A percentile compares a stretch with the other conserved stretches of the same genome.
Conservation (phyloP, 805 yeast genomes). For the Sungouiella blattae region DNA sequence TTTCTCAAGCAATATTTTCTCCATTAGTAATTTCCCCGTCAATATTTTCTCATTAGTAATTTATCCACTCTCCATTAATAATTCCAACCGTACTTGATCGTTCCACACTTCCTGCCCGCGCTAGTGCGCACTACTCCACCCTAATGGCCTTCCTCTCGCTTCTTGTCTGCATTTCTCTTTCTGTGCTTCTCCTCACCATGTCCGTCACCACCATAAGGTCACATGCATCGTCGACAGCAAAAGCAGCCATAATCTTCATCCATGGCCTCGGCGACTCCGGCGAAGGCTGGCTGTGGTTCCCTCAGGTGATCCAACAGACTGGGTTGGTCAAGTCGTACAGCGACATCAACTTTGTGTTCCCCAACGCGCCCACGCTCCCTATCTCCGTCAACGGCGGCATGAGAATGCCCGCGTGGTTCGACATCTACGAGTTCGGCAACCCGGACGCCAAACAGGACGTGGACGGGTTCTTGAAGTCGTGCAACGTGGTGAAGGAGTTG, state of each 20-base stretch:
- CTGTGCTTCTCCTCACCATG: slow-evolving; percentile 6
- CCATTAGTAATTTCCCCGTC: too few relatives aligned
- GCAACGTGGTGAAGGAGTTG: slow-evolving; percentile 42
- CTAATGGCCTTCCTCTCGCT: too few relatives aligned
- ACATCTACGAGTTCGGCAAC: slow-evolving; percentile 56
- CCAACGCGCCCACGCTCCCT: slow-evolving; percentile 78
- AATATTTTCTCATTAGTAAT: too few relatives aligned
- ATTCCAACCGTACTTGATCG: too few relatives aligned
- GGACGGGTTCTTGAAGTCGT: slow-evolving; percentile 50
- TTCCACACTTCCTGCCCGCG: too few relatives aligned
- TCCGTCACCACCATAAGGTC: slow-evolving; percentile 24
- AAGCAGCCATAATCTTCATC: slow-evolving; percentile 63
- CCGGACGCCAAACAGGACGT: slow-evolving; percentile 46
- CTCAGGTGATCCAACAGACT: slow-evolving; percentile 52
- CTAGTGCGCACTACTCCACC: too few relatives aligned
- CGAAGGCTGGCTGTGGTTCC: slow-evolving; percentile 82
- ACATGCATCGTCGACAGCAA: slow-evolving; percentile 28
- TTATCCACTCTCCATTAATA: too few relatives aligned
- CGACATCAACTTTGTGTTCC: slow-evolving; percentile 69
- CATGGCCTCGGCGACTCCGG: slow-evolving; percentile 96
- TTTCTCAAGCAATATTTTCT: too few relatives aligned
- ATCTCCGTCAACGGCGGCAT: slow-evolving; percentile 66
- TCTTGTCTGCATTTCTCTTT: too few relatives aligned
- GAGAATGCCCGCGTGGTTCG: slow-evolving; percentile 85
- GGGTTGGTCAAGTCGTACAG: slow-evolving; percentile 47